These are phyloP conservation scores for Lipomyces japonicus DNA, from an alignment of 805 yeast genomes.

Conservation along the genomic window DNA sequence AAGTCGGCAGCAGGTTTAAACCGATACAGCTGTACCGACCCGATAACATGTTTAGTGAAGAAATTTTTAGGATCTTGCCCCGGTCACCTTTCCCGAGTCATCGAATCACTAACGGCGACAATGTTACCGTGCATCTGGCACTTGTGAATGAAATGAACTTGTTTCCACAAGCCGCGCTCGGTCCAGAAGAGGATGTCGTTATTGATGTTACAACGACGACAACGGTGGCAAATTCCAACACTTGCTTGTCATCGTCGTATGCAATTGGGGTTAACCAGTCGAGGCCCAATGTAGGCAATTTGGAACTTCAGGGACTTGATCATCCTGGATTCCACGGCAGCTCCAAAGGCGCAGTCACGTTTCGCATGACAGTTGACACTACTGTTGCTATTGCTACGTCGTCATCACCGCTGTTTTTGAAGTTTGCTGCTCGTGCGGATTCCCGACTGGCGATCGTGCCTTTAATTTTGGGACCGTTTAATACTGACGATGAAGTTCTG, in stretches of 20 bases:
- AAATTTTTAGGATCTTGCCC: constrained; percentile 11
- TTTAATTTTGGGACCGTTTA: constrained; percentile 19
- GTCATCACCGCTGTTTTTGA: constrained; percentile 3
- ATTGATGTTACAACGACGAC: constrained; percentile 1
- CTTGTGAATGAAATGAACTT: constrained; percentile 26
- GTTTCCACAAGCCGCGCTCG: constrained; percentile 11
- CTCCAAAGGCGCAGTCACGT: constrained; percentile 14
- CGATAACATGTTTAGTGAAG: neutral
- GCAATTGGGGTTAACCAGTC: neutral
- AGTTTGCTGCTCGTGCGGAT: neutral
- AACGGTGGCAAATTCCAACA: neutral
- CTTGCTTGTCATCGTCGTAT: neutral
- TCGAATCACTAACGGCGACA: neutral
- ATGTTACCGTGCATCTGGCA: constrained; percentile 14
- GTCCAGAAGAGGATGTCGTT: neutral
- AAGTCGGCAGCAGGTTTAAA: neutral
- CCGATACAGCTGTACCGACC: neutral
- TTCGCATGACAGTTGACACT: neutral
- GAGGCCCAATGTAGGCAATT: neutral
- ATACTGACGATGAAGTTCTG: neutral
- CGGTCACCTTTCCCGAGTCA: constrained; percentile 16
- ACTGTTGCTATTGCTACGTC: neutral
- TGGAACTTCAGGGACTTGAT: constrained; percentile 12
- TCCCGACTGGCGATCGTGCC: constrained; percentile 9
- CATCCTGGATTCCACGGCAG: constrained; percentile 15